Conservation (phyloP, 768 basidiomycete species). For the Leucocoprinus sp. region DNA sequence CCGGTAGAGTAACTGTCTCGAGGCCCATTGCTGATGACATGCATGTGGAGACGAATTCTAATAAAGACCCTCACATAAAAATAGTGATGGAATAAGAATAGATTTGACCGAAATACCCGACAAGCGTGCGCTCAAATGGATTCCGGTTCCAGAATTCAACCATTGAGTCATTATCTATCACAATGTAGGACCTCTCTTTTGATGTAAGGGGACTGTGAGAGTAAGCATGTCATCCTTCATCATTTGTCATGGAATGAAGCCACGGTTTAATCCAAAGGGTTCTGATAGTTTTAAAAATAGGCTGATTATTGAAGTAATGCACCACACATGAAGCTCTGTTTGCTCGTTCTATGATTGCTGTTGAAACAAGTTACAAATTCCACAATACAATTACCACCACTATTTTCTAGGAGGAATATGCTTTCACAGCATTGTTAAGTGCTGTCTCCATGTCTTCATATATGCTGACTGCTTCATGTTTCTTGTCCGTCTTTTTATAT, state of each 20-base stretch:
- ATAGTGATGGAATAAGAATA: slow-evolving; percentile 2
- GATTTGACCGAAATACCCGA: slow-evolving; percentile 3
- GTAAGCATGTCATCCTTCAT: too few species aligned
- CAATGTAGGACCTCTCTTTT: background rate
- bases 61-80: background rate
- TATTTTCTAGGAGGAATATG: background rate
- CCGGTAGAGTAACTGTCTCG: background rate
- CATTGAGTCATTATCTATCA: background rate
- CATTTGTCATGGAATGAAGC: too few species aligned
- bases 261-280: too few species aligned
- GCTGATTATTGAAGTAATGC: too few species aligned
- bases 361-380: too few species aligned
- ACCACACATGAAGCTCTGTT: too few species aligned
- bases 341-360: too few species aligned
- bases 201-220: background rate
- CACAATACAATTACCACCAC: background rate
- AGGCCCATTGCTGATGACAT: background rate
- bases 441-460: background rate
- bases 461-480: background rate
- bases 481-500: slow-evolving; percentile 2
- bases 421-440: background rate
- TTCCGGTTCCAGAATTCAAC: background rate
- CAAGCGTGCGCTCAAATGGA: background rate
- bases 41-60: background rate
- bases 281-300: too few species aligned